Evolutionary conservation across 139 green algal species (phyloP).

Genomic region (Chlamydomonas sp.): DNA sequence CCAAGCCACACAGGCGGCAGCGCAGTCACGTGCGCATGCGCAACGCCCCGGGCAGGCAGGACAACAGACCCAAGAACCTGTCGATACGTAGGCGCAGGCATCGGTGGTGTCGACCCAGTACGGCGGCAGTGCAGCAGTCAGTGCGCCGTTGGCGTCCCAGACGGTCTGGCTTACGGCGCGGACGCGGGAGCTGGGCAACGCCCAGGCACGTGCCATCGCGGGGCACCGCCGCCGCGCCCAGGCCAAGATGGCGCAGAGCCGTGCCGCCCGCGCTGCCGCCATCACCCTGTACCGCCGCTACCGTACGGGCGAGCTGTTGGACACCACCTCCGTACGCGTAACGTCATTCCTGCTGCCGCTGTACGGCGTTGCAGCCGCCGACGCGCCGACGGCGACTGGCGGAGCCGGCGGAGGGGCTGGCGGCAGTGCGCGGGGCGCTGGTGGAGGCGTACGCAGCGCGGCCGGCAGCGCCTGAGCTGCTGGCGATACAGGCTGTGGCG

Average conservation of each 20-base stretch:
- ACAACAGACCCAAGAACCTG: too few species aligned
- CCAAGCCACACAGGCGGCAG: too few species aligned
- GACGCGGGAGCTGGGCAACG: too few species aligned
- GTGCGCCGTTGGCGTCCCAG: too few species aligned
- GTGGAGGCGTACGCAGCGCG: slow-evolving; percentile 1
- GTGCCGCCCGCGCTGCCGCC: not conserved
- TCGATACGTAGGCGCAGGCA: too few species aligned
- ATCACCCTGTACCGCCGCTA: slow-evolving; percentile 20
- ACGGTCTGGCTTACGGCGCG: too few species aligned
- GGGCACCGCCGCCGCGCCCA: too few species aligned
- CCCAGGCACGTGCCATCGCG: too few species aligned
- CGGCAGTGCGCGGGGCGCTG: not conserved
- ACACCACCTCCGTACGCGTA: not conserved
- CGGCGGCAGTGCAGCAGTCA: too few species aligned
- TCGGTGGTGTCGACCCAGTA: too few species aligned
- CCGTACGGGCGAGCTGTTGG: slow-evolving; percentile 18
- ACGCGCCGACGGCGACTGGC: slow-evolving; percentile 8
- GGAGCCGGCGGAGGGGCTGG: not conserved
- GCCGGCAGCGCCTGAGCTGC: slow-evolving; percentile 1
- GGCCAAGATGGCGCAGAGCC: not conserved
- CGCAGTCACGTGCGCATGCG: too few species aligned
- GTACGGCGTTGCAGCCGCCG: not conserved
- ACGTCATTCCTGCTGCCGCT: slow-evolving; percentile 22
- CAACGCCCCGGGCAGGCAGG: too few species aligned
- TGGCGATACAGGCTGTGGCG: slow-evolving; percentile 21